Conservation (phyloP, 2,329 filamentous ascomycete genomes). For the Pezicula rhizophila region DNA sequence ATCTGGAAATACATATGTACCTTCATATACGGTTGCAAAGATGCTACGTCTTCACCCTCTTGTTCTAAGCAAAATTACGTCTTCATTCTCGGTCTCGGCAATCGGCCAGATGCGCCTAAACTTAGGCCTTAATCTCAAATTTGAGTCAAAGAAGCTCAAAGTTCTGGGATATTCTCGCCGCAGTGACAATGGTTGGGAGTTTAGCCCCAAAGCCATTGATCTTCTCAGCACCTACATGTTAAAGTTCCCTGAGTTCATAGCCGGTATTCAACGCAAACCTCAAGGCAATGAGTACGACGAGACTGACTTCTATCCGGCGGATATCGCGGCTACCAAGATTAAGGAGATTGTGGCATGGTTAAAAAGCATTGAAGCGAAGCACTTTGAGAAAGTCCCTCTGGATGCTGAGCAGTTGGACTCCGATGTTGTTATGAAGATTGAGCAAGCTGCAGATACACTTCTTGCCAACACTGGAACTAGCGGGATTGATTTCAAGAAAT, state of each 20-base stretch:
- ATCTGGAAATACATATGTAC: slow-evolving; percentile 62
- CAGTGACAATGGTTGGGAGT: slow-evolving; percentile 86
- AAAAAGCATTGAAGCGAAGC: slow-evolving; percentile 84
- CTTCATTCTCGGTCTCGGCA: slow-evolving; percentile 80
- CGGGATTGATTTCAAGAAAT: slow-evolving; percentile 56
- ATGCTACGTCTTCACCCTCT: slow-evolving; percentile 77
- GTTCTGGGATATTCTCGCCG: slow-evolving; percentile 93
- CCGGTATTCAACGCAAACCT: slow-evolving; percentile 77
- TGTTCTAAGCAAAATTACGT: slow-evolving; percentile 91
- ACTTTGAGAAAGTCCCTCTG: slow-evolving; percentile 90
- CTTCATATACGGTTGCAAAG: slow-evolving; percentile 83
- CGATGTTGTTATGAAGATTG: slow-evolving; percentile 75
- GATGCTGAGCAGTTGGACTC: slow-evolving; percentile 96
- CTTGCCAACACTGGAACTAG: slow-evolving; percentile 39
- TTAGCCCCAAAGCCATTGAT: slow-evolving; percentile 75
- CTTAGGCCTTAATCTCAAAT: slow-evolving; percentile 91
- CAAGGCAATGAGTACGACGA: slow-evolving; percentile 79
- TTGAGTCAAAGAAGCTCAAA: slow-evolving; percentile 91
- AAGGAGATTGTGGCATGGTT: slow-evolving; percentile 94
- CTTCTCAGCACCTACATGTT: slow-evolving; percentile 86
- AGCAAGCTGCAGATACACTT: slow-evolving; percentile 64
- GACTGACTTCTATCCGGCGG: slow-evolving; percentile 76
- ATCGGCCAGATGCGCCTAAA: slow-evolving; percentile 75
- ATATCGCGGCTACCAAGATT: slow-evolving; percentile 69
- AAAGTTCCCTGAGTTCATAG: slow-evolving; percentile 92